Percentiles rank a stretch among this genome's conserved stretches.
Conservation (phyloP, 83 land plant genomes). For the Thuja plicata region DNA sequence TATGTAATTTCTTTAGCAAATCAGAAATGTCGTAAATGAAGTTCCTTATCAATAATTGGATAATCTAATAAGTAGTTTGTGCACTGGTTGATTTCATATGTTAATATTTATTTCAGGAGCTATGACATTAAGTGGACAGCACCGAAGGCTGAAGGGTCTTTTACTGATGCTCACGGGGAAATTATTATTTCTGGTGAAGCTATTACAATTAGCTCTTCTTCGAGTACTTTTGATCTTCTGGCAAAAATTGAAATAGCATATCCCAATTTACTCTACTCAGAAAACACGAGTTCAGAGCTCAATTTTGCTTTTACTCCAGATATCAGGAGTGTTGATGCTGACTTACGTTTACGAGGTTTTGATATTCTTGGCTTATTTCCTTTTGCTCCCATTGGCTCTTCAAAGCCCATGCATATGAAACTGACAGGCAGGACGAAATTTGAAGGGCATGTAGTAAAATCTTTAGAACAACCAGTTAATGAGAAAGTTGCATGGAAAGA, state of each 20-base stretch:
- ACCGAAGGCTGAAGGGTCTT: conserved; percentile 94
- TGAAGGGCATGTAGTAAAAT: conserved; percentile 71
- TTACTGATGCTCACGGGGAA: conserved; percentile 90
- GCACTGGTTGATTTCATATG: background rate
- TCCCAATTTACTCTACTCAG: conserved; percentile 35
- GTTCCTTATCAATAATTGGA: background rate
- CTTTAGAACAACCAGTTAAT: conserved; percentile 9
- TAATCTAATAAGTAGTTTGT: background rate
- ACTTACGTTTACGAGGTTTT: conserved; percentile 86
- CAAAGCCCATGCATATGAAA: conserved; percentile 76
- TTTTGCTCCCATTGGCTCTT: conserved; percentile 57
- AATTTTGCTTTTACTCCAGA: conserved; percentile 33
- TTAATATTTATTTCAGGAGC: conserved; percentile 51
- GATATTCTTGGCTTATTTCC: conserved; percentile 70
- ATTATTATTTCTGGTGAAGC: conserved; percentile 81
- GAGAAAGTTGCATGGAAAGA: conserved; percentile 8
- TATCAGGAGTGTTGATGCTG: conserved; percentile 87
- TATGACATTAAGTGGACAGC: conserved; percentile 98
- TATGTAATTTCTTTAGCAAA: background rate
- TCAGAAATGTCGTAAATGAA: background rate
- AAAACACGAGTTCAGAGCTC: conserved; percentile 7
- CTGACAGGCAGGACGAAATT: conserved; percentile 86
- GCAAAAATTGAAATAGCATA: conserved; percentile 72
- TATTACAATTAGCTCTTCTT: conserved; percentile 70
- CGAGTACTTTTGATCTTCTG: conserved; percentile 82